These are phyloP conservation scores for Porogramme epimiltina DNA, from an alignment of 1,284 basidiomycete genomes.

Conservation along the genomic window DNA sequence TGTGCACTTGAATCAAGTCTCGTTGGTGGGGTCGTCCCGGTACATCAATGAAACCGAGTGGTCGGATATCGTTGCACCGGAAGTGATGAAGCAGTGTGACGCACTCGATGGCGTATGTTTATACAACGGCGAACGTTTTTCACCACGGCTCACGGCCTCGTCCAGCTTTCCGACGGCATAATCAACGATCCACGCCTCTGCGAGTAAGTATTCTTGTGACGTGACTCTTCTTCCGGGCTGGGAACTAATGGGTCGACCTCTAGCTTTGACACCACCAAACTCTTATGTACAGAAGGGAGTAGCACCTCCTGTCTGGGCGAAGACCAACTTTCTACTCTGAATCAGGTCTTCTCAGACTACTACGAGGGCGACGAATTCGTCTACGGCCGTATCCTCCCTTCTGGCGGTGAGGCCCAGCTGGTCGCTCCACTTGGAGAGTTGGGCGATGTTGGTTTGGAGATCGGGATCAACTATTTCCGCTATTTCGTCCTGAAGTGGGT, in stretches of 20 bases:
- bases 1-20: constrained; percentile 12
- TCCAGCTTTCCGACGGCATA: constrained; percentile 31
- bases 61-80: constrained; percentile 19
- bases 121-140: background rate
- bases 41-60: constrained; percentile 19
- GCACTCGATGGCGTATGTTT: constrained; percentile 26
- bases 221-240: constrained; percentile 10
- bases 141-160: background rate
- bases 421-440: background rate
- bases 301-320: constrained; percentile 32
- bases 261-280: background rate
- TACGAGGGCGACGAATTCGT: constrained; percentile 25
- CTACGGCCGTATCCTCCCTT: background rate
- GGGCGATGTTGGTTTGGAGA: background rate
- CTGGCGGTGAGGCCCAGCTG: background rate
- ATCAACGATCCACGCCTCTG: constrained; percentile 35
- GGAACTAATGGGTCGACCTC: background rate
- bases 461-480: background rate
- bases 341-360: constrained; percentile 31
- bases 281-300: background rate
- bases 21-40: constrained; percentile 7
- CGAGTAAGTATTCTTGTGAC: constrained; percentile 12
- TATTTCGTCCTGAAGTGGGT: background rate
- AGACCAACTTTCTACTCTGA: constrained; percentile 34
- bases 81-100: constrained; percentile 28